phyloP scores from a whole-genome alignment of 495 filamentous ascomycete species.

The Xylaria telfairii region DNA sequence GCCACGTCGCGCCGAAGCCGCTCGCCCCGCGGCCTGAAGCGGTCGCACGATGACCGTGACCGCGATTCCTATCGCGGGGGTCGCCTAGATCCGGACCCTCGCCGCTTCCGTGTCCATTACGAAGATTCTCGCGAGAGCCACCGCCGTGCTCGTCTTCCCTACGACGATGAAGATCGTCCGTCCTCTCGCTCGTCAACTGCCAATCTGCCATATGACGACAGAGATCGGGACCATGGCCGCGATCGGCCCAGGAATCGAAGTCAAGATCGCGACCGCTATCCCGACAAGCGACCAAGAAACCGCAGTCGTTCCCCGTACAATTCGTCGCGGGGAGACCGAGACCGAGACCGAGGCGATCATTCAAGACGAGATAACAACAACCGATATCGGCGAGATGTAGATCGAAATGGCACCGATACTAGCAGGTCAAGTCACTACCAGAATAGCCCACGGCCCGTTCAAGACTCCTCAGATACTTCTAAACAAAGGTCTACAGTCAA shows the following conservation, averaged over 20 bases:
- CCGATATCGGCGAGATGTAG: constrained; percentile 32
- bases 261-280: constrained; percentile 44
- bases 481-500: constrained; percentile 39
- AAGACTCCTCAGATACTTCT: constrained; percentile 34
- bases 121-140: constrained; percentile 58
- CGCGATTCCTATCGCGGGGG: constrained; percentile 60
- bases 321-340: constrained; percentile 42
- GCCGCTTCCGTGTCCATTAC: constrained; percentile 67
- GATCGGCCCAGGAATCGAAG: constrained; percentile 36
- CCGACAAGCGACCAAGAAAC: constrained; percentile 69
- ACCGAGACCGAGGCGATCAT: constrained; percentile 49
- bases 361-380: constrained; percentile 30
- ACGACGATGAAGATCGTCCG: constrained; percentile 72
- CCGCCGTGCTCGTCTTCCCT: constrained; percentile 54
- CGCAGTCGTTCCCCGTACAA: constrained; percentile 69
- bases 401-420: constrained; percentile 28
- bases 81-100: constrained; percentile 57
- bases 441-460: constrained; percentile 26
- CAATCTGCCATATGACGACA: constrained; percentile 59
- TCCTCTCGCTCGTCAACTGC: constrained; percentile 54
- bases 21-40: constrained; percentile 67
- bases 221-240: constrained; percentile 44
- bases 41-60: constrained; percentile 61
- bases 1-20: constrained; percentile 53
- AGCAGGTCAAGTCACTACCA: constrained; percentile 35